Base-by-base conservation (phyloP, 129 eudicot genomes). In the Sambucus nigra region DNA sequence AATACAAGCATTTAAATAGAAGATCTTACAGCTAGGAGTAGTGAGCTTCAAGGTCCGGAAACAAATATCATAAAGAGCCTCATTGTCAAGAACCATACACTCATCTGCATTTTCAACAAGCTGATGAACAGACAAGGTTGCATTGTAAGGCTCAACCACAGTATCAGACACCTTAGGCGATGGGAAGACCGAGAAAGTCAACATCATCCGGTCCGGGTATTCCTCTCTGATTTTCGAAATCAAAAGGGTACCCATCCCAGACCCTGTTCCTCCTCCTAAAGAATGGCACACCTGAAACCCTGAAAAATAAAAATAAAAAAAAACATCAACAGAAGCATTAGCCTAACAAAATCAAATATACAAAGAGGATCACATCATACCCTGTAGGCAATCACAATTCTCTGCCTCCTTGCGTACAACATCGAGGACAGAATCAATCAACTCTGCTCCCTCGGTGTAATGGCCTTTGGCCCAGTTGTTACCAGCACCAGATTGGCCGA, bases 391-490 rank as follows among this genome's bases (percentile, higher is more conserved):
- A 32, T 74, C 80, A 27, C 80, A 74, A 27, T 74, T 74, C 52
- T 74, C 80, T 0, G 80, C 80, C 5, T 74, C 80, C 69, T 74
- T 74, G 5, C 80, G 27, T 2, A 74, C 80, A 54, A 74, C 80
- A 59, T 74, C 80, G 14, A 74, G 80, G n/a, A 74, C 80, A 0
- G 80, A 74, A 59, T 74, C 80, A 32, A 74, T 74, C 69, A 74
- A 60, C 75, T 74, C 80, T 1, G 80, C 80, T 0, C 80, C 80
- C 25, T 74, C 80, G 0, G 80, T 74, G n/a, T 74, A 74, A 18
- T 74, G 80, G 2, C 80, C 80, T 14, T 74, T 74, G 0, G 80
- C 80, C 80, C 80, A 74, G 23, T 74, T 74, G 29, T 74, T 74
- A 12, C 80, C 80, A 10, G 80, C 80, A 5, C 80, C 80, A 1